These are phyloP conservation scores for Arbutus unedo DNA, from an alignment of 148 eudicot genomes.

Conservation along the genomic window DNA sequence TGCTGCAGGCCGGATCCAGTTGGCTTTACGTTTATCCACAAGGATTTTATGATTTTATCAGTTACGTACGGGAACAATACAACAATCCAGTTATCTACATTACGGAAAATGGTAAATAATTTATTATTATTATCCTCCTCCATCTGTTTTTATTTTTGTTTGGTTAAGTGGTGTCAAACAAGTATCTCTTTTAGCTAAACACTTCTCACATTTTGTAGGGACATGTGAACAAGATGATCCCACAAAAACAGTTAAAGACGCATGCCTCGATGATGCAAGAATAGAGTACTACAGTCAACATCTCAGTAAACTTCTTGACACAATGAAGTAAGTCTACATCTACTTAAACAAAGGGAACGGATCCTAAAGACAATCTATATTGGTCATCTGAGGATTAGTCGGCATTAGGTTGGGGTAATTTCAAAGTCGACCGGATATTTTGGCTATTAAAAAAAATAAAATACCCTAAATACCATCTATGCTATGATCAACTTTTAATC, in stretches of 20 bases:
- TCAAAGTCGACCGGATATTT: no score
- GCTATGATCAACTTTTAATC: no score
- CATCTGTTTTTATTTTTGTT: background rate
- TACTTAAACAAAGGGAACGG: no score
- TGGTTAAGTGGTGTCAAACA: background rate
- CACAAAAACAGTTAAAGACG: background rate
- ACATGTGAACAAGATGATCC: background rate
- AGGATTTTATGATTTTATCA: background rate
- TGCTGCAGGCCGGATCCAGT: background rate
- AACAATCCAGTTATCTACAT: background rate
- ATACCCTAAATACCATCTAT: no score
- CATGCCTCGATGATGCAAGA: background rate
- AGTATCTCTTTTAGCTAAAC: background rate
- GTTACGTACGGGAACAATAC: background rate
- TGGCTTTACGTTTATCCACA: background rate
- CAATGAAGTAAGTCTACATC: no score
- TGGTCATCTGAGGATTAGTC: no score
- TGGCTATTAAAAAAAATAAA: no score
- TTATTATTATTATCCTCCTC: background rate
- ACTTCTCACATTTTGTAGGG: background rate
- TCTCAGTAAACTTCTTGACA: no score
- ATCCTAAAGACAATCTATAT: no score
- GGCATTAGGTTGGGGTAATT: no score
- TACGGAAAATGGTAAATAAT: background rate
- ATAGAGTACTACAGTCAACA: no score